Evolutionary conservation across 148 eudicot species (phyloP).

Genomic region (Cornus suecica): DNA sequence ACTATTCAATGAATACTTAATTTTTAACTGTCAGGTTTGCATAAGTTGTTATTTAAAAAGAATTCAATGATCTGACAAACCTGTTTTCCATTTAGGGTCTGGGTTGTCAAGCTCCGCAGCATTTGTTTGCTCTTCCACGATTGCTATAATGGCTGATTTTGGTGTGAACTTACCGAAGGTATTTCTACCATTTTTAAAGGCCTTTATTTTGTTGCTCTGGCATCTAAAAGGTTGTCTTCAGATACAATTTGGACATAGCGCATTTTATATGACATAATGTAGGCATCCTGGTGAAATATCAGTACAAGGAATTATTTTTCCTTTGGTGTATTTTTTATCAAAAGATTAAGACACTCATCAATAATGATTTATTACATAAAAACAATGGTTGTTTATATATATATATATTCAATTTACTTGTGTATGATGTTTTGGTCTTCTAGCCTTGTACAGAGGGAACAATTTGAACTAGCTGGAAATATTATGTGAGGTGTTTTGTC

Average conservation of each 20-base stretch:
- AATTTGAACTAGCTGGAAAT: not conserved
- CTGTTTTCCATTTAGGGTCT: conserved; percentile 53
- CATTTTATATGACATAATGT: not conserved
- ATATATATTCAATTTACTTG: not conserved
- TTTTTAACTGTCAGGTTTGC: not conserved
- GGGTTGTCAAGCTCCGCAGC: conserved; percentile 98
- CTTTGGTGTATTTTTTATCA: not conserved
- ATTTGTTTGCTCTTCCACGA: conserved; percentile 93
- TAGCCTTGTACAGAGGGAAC: not conserved
- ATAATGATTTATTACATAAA: not conserved
- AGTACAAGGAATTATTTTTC: not conserved
- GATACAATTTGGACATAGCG: not conserved
- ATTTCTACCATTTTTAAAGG: not conserved
- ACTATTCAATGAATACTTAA: not conserved
- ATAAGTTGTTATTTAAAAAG: not conserved
- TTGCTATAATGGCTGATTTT: conserved; percentile 82
- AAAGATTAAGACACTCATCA: not conserved
- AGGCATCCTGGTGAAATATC: not conserved
- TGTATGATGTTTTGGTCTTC: not conserved
- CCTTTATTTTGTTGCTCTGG: not conserved
- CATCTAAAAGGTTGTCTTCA: not conserved
- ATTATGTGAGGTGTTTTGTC: not conserved
- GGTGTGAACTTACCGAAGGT: conserved; percentile 82
- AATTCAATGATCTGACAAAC: conserved; percentile 12
- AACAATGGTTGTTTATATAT: not conserved